These are phyloP conservation scores for Lentinula edodes DNA, from an alignment of 768 basidiomycete species.

Conservation along the genomic window DNA sequence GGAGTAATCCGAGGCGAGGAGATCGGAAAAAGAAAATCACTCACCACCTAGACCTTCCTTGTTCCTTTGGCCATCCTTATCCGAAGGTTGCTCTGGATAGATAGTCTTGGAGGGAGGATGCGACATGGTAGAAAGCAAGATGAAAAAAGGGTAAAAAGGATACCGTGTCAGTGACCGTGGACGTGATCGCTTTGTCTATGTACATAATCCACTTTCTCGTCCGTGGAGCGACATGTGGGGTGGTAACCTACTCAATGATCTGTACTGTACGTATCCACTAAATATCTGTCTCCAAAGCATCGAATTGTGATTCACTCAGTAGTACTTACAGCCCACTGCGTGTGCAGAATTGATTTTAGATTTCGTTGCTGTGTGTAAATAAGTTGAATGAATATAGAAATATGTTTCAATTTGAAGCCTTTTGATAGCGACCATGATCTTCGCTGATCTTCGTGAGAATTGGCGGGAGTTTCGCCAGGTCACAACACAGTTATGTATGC, in stretches of 20 bases:
- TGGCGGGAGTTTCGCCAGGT: not conserved
- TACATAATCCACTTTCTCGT: not conserved
- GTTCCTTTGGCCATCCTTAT: conserved; percentile 2
- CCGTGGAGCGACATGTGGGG: too few species aligned
- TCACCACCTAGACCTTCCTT: conserved; percentile 2
- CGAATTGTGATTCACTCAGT: too few species aligned
- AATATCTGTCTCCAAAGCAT: too few species aligned
- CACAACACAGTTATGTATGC: too few species aligned
- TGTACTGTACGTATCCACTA: too few species aligned
- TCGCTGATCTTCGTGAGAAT: not conserved
- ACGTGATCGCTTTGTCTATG: not conserved
- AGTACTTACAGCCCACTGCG: too few species aligned
- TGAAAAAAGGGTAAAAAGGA: not conserved
- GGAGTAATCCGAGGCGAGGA: not conserved
- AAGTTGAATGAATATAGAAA: too few species aligned
- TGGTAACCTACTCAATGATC: too few species aligned
- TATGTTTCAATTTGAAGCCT: not conserved
- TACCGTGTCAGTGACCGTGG: not conserved
- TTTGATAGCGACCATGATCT: not conserved
- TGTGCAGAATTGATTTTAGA: too few species aligned
- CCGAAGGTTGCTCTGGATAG: not conserved
- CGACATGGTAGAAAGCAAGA: not conserved
- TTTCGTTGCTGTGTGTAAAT: too few species aligned
- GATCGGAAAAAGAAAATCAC: not conserved
- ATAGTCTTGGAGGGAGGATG: not conserved